Conservation (phyloP, 805 yeast species). For the Saturnispora dispora region DNA sequence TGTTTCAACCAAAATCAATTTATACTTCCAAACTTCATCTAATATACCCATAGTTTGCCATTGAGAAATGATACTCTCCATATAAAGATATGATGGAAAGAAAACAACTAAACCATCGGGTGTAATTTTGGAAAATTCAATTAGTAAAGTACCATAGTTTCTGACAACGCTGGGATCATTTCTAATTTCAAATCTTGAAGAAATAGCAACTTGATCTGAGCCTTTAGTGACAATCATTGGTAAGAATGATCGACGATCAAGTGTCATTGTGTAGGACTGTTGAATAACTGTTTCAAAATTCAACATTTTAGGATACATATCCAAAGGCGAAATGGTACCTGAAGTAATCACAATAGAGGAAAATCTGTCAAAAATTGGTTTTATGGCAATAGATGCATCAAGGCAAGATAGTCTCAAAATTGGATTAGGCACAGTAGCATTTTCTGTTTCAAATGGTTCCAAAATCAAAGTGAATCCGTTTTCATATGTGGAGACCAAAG, state of each 20-base stretch:
- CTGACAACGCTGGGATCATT: constrained; percentile 97
- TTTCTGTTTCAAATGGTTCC: constrained; percentile 93
- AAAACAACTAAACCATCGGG: constrained; percentile 98
- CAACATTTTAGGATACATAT: constrained; percentile 97
- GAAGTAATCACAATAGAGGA: constrained; percentile 91
- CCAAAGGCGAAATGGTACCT: constrained; percentile 96
- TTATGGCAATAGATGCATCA: constrained; percentile 96
- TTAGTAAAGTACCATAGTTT: constrained; percentile 85
- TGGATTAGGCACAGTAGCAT: constrained; percentile 94
- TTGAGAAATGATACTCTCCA: constrained; percentile 97
- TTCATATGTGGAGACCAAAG: constrained; percentile 90
- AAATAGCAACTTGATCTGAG: constrained; percentile 94
- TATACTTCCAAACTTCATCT: constrained; percentile 98
- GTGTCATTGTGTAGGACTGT: constrained; percentile 92
- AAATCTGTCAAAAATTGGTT: constrained; percentile 91
- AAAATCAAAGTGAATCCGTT: constrained; percentile 83
- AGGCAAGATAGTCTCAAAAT: constrained; percentile 86
- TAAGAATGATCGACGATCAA: constrained; percentile 82
- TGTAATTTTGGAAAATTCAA: constrained; percentile 88
- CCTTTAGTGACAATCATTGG: constrained; percentile 97
- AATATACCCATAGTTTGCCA: constrained; percentile 98
- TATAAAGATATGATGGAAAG: constrained; percentile 92
- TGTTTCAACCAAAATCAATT: constrained; percentile 88
- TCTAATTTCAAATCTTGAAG: constrained; percentile 92
- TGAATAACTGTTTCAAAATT: constrained; percentile 89